These are phyloP conservation scores for Boletus sp. DNA, from an alignment of 1,284 basidiomycete genomes.

Conservation along the genomic window DNA sequence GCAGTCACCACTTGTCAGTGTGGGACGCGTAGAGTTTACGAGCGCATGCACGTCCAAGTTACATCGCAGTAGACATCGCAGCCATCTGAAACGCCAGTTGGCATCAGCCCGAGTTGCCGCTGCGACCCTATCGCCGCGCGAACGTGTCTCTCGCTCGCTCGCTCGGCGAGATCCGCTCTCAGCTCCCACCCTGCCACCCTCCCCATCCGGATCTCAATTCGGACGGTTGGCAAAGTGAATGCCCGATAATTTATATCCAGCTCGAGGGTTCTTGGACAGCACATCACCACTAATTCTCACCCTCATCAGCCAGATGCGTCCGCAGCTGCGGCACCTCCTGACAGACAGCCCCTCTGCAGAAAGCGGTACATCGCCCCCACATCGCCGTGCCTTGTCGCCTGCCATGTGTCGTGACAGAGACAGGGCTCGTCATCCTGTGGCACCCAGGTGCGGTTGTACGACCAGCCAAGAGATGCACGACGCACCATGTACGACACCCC, in stretches of 20 bases:
- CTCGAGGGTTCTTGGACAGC: slow-evolving; percentile 10
- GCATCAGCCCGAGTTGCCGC: slow-evolving; percentile 9
- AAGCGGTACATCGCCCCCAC: slow-evolving; percentile 2
- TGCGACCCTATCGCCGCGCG: slow-evolving; percentile 29
- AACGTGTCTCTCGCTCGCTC: slow-evolving; percentile 11
- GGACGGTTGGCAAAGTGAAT: slow-evolving; percentile 27
- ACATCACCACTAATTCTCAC: slow-evolving; percentile 26
- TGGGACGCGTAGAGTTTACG: background rate
- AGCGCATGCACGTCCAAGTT: slow-evolving; percentile 12
- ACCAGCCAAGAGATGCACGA: background rate
- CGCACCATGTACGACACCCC: slow-evolving; percentile 8
- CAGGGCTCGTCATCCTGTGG: slow-evolving; percentile 20
- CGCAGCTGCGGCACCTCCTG: slow-evolving; percentile 20
- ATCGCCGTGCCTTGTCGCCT: slow-evolving; percentile 28
- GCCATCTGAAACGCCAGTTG: slow-evolving; percentile 23
- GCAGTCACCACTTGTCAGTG: background rate
- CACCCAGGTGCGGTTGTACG: background rate
- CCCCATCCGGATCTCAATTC: slow-evolving; percentile 33
- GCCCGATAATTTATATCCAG: slow-evolving; percentile 25
- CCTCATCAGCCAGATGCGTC: slow-evolving; percentile 22
- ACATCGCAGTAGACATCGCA: slow-evolving; percentile 17
- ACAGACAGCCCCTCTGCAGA: slow-evolving; percentile 16
- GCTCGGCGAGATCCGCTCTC: slow-evolving; percentile 36
- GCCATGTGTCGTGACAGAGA: slow-evolving; percentile 22
- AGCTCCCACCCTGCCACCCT: slow-evolving; percentile 20